Conservation (phyloP, 208 protist species). For the Trypanosoma platydactyli region DNA sequence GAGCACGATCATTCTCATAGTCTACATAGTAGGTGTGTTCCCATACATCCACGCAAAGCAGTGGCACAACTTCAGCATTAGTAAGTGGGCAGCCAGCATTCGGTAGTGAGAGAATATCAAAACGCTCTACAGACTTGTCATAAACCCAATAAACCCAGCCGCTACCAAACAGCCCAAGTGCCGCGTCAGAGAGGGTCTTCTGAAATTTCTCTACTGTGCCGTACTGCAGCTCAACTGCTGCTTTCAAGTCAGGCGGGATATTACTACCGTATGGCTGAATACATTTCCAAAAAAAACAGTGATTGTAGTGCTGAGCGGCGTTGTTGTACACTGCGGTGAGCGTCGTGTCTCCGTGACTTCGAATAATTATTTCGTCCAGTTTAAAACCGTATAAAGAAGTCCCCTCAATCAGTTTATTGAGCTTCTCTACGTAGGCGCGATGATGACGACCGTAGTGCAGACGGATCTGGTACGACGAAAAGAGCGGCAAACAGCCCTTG, state of each 20-base stretch:
- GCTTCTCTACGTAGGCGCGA: slow-evolving; percentile 87
- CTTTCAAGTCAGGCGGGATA: slow-evolving; percentile 80
- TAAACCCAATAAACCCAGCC: slow-evolving; percentile 92
- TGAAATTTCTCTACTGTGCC: slow-evolving; percentile 83
- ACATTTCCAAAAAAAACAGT: slow-evolving; percentile 92
- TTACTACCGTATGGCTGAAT: slow-evolving; percentile 89
- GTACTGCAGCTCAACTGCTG: slow-evolving; percentile 78
- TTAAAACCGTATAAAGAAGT: slow-evolving; percentile 76
- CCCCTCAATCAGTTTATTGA: slow-evolving; percentile 90
- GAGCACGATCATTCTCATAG: slow-evolving; percentile 89
- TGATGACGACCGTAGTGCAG: slow-evolving; percentile 91
- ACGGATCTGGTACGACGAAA: slow-evolving; percentile 89
- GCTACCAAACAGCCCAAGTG: slow-evolving; percentile 81
- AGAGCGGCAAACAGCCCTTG: slow-evolving; percentile 83
- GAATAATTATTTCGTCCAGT: slow-evolving; percentile 85
- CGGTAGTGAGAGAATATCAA: slow-evolving; percentile 80
- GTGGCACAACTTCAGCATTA: slow-evolving; percentile 50
- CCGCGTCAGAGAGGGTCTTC: slow-evolving; percentile 71
- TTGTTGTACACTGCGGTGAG: slow-evolving; percentile 85
- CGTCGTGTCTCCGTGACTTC: slow-evolving; percentile 43
- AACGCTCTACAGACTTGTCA: slow-evolving; percentile 52
- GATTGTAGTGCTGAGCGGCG: slow-evolving; percentile 92
- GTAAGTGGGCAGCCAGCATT: slow-evolving; percentile 87
- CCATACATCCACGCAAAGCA: slow-evolving; percentile 93
- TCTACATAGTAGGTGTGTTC: slow-evolving; percentile 96